phyloP scores from a whole-genome alignment of 352 stramenopile genomes.

The Phytophthora chlamydospora region DNA sequence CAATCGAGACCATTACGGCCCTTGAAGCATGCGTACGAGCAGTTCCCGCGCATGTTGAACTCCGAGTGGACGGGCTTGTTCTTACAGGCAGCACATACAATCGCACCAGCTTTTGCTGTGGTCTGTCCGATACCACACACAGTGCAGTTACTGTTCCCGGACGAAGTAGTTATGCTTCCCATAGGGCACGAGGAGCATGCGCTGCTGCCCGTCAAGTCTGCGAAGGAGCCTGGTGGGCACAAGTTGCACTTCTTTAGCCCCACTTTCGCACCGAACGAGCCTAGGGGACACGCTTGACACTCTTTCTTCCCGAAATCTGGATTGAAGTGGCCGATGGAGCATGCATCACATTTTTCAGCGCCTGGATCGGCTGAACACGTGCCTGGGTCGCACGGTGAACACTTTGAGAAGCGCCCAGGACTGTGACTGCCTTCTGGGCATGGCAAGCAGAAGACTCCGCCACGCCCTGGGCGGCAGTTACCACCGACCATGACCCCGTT shows the following conservation, averaged over 20 bases:
- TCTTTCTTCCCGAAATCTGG: slow-evolving; percentile 69
- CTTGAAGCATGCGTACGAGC: slow-evolving; percentile 83
- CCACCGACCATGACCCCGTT: slow-evolving; percentile 51
- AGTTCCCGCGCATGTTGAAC: slow-evolving; percentile 84
- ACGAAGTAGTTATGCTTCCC: slow-evolving; percentile 58
- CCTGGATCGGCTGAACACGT: slow-evolving; percentile 59
- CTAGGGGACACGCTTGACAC: slow-evolving; percentile 66
- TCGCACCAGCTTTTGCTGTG: slow-evolving; percentile 54
- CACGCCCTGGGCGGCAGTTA: slow-evolving; percentile 72
- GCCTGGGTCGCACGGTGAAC: slow-evolving; percentile 71
- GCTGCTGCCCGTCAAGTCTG: slow-evolving; percentile 45
- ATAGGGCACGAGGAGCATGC: slow-evolving; percentile 61
- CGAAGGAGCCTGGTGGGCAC: slow-evolving; percentile 66
- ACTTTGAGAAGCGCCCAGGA: slow-evolving; percentile 58
- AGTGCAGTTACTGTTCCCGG: slow-evolving; percentile 64
- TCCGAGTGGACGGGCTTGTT: slow-evolving; percentile 70
- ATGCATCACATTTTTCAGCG: slow-evolving; percentile 54
- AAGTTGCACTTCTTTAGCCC: slow-evolving; percentile 63
- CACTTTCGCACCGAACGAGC: slow-evolving; percentile 50
- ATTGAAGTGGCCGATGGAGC: slow-evolving; percentile 65
- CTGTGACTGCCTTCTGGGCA: slow-evolving; percentile 76
- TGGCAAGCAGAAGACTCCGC: slow-evolving; percentile 68
- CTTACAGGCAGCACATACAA: slow-evolving; percentile 54
- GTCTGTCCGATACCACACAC: slow-evolving; percentile 81
- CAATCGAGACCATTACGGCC: slow-evolving; percentile 80